Evolutionary conservation across 2,329 filamentous ascomycete species (phyloP).

Genomic region (Aspergillus ibericus): DNA sequence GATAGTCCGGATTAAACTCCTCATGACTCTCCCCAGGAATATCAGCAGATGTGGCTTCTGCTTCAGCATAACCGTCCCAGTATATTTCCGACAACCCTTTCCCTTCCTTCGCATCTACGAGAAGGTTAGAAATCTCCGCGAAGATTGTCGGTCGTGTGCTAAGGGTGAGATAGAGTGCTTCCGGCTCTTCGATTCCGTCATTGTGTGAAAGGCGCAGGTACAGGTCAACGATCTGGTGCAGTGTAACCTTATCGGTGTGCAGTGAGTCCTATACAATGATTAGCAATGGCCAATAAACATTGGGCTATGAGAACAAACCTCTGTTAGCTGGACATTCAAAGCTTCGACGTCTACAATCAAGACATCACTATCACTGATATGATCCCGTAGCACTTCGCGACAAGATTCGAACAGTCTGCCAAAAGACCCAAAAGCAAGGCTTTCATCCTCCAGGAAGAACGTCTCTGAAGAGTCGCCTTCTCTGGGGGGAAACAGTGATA

Average conservation of each 20-base stretch:
- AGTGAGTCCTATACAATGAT: constrained; percentile 50
- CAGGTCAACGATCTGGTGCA: constrained; percentile 60
- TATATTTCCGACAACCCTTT: constrained; percentile 57
- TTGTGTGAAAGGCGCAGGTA: constrained; percentile 61
- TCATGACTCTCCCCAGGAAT: constrained; percentile 12
- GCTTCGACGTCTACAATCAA: constrained; percentile 57
- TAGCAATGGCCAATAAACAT: constrained; percentile 17
- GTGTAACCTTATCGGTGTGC: constrained; percentile 50
- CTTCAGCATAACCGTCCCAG: constrained; percentile 51
- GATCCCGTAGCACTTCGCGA: constrained; percentile 55
- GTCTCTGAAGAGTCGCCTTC: constrained; percentile 54
- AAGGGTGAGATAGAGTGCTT: constrained; percentile 60
- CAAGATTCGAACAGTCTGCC: constrained; percentile 58
- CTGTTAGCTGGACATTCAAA: constrained; percentile 57
- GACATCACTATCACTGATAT: constrained; percentile 58
- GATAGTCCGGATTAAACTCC: constrained; percentile 16
- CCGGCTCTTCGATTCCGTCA: constrained; percentile 54
- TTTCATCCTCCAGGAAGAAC: constrained; percentile 59
- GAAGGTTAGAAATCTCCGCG: constrained; percentile 54
- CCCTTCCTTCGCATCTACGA: constrained; percentile 55
- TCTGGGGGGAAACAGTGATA: constrained; percentile 59
- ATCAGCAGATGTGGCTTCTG: constrained; percentile 30
- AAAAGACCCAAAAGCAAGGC: constrained; percentile 54
- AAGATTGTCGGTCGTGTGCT: constrained; percentile 55
- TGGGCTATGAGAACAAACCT: constrained; percentile 47